These are phyloP conservation scores for Vigna unguiculata DNA, from an alignment of 306 rosid genomes.

Conservation along the genomic window DNA sequence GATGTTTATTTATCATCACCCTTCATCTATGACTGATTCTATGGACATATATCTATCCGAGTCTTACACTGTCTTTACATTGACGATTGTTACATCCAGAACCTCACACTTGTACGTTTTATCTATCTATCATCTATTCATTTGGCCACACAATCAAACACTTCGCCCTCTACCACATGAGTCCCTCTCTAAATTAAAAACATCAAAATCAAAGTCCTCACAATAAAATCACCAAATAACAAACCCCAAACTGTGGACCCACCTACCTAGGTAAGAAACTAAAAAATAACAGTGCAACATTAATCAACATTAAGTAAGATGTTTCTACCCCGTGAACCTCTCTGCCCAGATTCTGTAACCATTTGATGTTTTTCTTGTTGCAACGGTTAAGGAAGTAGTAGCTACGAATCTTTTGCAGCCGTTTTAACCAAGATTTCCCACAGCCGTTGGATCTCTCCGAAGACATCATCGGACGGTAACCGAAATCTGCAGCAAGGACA, in stretches of 20 bases:
- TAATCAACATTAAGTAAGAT: slow-evolving; percentile 6
- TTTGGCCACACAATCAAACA: slow-evolving; percentile 37
- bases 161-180: slow-evolving; percentile 30
- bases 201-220: slow-evolving; percentile 7
- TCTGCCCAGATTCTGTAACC: not conserved
- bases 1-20: too few relatives aligned
- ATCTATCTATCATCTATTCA: slow-evolving; percentile 36
- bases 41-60: slow-evolving; percentile 19
- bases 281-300: not conserved
- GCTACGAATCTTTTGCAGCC: not conserved
- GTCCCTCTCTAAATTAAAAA: slow-evolving; percentile 36
- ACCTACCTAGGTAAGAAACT: slow-evolving; percentile 32
- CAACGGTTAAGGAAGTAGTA: not conserved
- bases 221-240: not conserved
- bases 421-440: slow-evolving; percentile 65
- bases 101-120: slow-evolving; percentile 37
- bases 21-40: not conserved
- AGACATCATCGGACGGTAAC: slow-evolving; percentile 80
- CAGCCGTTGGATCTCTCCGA: slow-evolving; percentile 84
- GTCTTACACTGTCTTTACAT: slow-evolving; percentile 2
- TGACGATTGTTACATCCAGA: slow-evolving; percentile 21
- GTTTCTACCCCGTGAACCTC: not conserved
- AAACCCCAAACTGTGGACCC: not conserved
- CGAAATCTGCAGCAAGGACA: slow-evolving; percentile 85
- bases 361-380: not conserved